Evolutionary conservation across 1,284 basidiomycete genomes (phyloP).

Genomic region (Thecaphora thlaspeos): DNA sequence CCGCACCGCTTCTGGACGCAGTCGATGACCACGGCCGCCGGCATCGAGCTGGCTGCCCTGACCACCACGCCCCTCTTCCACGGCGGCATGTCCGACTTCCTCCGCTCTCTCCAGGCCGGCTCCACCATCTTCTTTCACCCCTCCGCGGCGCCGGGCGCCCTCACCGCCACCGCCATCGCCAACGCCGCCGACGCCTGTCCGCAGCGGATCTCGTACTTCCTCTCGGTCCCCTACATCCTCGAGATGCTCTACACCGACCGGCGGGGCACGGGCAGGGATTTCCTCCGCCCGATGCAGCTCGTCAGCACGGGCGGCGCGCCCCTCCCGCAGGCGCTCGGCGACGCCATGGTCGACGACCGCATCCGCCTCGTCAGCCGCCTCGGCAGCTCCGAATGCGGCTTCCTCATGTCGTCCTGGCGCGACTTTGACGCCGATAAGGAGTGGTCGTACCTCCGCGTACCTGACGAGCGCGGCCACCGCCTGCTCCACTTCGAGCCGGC

Average conservation of each 20-base stretch:
- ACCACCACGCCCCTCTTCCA: conserved; percentile 61
- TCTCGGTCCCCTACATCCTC: conserved; percentile 61
- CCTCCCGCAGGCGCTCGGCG: conserved; percentile 63
- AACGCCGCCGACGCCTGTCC: conserved; percentile 50
- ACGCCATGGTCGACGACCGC: conserved; percentile 63
- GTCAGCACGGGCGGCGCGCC: conserved; percentile 62
- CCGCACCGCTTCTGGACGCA: conserved; percentile 48
- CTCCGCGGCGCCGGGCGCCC: conserved; percentile 49
- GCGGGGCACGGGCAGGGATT: conserved; percentile 61
- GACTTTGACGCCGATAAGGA: conserved; percentile 64
- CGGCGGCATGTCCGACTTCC: conserved; percentile 60
- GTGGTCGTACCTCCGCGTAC: conserved; percentile 66
- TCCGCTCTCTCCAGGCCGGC: conserved; percentile 59
- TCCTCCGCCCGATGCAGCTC: conserved; percentile 63
- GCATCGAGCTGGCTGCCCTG: conserved; percentile 52
- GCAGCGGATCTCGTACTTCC: conserved; percentile 35
- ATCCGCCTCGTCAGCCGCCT: conserved; percentile 65
- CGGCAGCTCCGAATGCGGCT: conserved; percentile 62
- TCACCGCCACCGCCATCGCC: conserved; percentile 56
- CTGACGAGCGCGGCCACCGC: conserved; percentile 42
- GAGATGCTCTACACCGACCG: conserved; percentile 63
- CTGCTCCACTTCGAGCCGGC: conserved; percentile 30
- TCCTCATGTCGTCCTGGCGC: conserved; percentile 63
- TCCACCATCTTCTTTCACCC: conserved; percentile 59
- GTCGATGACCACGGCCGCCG: conserved; percentile 26